A percentile compares a stretch with the other conserved stretches of the same genome.
Conservation (phyloP, 1,139 yeast species). For the Taiozyma onychis region DNA sequence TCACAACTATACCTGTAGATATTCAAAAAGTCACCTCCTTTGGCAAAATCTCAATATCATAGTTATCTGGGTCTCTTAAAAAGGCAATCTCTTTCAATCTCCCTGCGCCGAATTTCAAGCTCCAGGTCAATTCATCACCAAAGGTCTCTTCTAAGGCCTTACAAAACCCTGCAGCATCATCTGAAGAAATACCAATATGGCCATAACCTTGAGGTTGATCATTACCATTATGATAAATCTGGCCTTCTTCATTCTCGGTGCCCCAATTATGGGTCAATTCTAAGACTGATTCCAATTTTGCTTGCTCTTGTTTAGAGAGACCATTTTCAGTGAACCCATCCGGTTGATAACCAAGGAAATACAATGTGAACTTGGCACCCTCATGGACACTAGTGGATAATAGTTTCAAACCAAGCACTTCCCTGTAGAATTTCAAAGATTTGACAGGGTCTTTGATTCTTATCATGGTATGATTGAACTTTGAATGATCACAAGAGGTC, state of each 20-base stretch:
- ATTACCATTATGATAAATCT: constrained; percentile 82
- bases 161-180: constrained; percentile 56
- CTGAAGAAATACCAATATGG: constrained; percentile 72
- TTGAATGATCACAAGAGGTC: constrained; percentile 41
- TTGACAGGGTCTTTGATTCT: constrained; percentile 80
- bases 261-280: constrained; percentile 97
- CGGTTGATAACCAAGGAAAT: constrained; percentile 72
- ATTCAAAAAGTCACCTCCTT: background rate
- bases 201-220: constrained; percentile 79
- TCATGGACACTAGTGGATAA: constrained; percentile 50
- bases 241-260: constrained; percentile 70
- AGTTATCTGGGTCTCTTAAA: constrained; percentile 89
- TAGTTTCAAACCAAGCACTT: constrained; percentile 75
- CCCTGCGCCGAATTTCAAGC: constrained; percentile 56
- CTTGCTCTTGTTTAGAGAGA: constrained; percentile 28
- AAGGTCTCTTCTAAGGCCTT: constrained; percentile 40
- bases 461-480: constrained; percentile 88
- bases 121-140: constrained; percentile 45
- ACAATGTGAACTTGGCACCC: constrained; percentile 75
- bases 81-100: constrained; percentile 58
- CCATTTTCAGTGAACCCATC: constrained; percentile 31
- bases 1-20: no score
- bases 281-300: constrained; percentile 57
- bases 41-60: constrained; percentile 70
- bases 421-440: constrained; percentile 71